A percentile compares a stretch with the other conserved stretches of the same genome.
Evolutionary conservation across 1,139 yeast species (phyloP).

Genomic region (Hyphopichia burtonii): DNA sequence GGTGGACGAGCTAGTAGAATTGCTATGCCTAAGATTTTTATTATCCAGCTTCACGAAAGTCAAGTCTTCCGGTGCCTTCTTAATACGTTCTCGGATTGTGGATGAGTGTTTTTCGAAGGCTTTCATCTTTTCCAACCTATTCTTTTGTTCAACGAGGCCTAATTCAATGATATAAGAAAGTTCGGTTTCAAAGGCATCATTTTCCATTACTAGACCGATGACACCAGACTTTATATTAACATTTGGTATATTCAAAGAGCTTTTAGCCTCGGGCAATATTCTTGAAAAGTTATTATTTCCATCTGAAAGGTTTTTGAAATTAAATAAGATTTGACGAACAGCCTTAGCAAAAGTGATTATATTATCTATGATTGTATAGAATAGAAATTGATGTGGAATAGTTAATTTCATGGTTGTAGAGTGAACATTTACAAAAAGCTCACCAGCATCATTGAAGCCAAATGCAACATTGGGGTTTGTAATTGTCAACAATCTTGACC

Average conservation of each 20-base stretch:
- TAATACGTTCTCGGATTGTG: conserved; percentile 13
- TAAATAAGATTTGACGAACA: conserved; percentile 50
- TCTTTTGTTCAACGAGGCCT: conserved; percentile 37
- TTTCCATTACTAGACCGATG: conserved; percentile 39
- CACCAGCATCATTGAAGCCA: conserved; percentile 18
- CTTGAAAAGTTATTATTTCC: conserved; percentile 38
- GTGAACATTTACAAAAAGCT: conserved; percentile 18
- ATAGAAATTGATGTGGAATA: conserved; percentile 62
- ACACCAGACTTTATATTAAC: conserved; percentile 28
- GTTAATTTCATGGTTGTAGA: conserved; percentile 32
- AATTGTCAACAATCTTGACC: conserved; percentile 41
- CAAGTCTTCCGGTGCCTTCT: conserved; percentile 17
- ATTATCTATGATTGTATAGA: conserved; percentile 67
- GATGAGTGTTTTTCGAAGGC: conserved; percentile 29
- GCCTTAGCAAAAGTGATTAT: conserved; percentile 61
- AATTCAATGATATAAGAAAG: conserved; percentile 37
- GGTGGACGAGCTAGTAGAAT: not conserved
- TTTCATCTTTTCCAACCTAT: conserved; percentile 27
- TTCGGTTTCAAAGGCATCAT: conserved; percentile 46
- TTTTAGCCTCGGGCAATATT: conserved; percentile 32
- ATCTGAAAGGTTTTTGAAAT: conserved; percentile 43
- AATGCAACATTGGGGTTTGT: conserved; percentile 36
- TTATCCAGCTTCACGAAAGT: conserved; percentile 1
- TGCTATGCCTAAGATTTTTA: not conserved
- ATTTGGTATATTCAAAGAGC: conserved; percentile 29